A percentile compares a stretch with the other conserved stretches of the same genome.
Conservation (phyloP, 1,139 yeast genomes). For the Blastobotrys ciferrii region DNA sequence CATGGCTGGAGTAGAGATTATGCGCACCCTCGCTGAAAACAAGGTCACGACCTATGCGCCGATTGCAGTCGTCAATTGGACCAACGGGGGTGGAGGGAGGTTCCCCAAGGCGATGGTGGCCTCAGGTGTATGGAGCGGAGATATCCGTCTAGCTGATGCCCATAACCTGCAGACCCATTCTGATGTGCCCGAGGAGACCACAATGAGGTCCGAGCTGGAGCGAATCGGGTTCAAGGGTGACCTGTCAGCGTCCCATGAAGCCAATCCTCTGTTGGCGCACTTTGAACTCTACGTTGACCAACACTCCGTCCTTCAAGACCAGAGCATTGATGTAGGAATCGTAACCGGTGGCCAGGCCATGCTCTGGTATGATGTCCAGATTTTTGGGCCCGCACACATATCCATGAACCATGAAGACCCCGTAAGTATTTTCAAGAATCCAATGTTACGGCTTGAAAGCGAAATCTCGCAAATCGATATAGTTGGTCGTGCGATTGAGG, state of each 20-base stretch:
- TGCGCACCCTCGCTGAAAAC: constrained; percentile 62
- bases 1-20: constrained; percentile 61
- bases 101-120: constrained; percentile 67
- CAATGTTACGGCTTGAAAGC: constrained; percentile 65
- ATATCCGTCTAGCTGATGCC: constrained; percentile 46
- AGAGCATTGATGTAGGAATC: constrained; percentile 56
- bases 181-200: constrained; percentile 46
- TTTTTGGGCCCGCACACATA: constrained; percentile 71
- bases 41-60: constrained; percentile 59
- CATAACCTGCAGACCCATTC: constrained; percentile 53
- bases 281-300: constrained; percentile 76
- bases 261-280: constrained; percentile 62
- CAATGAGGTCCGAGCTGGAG: constrained; percentile 54
- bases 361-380: constrained; percentile 55
- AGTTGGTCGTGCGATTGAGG: constrained; percentile 55
- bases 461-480: too few relatives aligned
- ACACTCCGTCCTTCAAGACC: constrained; percentile 65
- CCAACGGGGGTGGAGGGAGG: constrained; percentile 77
- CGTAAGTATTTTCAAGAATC: too few relatives aligned
- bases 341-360: constrained; percentile 69
- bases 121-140: constrained; percentile 65
- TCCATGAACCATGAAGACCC: constrained; percentile 59
- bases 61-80: constrained; percentile 65
- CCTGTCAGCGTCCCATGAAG: constrained; percentile 46
- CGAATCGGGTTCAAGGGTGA: constrained; percentile 64